Base-by-base conservation (phyloP, 1,139 yeast species). In the Candida glucosophila region DNA sequence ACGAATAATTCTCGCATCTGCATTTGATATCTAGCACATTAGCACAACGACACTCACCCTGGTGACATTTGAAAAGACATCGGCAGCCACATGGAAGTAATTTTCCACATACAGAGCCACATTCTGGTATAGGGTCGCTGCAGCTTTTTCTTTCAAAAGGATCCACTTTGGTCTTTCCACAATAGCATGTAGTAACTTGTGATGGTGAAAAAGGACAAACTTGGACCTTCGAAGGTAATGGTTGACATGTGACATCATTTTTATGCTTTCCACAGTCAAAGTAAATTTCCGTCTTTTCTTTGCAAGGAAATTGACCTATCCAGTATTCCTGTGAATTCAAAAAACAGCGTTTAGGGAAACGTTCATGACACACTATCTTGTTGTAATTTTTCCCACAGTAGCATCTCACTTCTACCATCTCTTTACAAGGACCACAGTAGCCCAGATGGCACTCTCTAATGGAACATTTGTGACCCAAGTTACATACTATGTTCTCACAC, bases 121-220 rank as follows among this genome's bases (percentile, higher is more conserved):
- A 86, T 11, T 75, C 73, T 2, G 94, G 90, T 20, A 83, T 66
- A 0, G 85, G 77, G 37, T 82, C 95, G 2, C 80, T 62, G 50
- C 95, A 83, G 17, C 65, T 55, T 1, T 43, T 41, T 38, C 96
- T 62, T 5, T 38, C 31, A 6, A 37, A 15, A 3, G 41, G 27
- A 5, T 40, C 44, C 7, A 48, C 42, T n/a, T 32, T 30, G 4
- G 62, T 65, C 49, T 40, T 61, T 2, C 95, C 95, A 62, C 96
- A 86, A 21, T 80, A 81, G 49, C 96, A 86, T 1, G 73, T 67
- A 14, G 61, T 70, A 14, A 76, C 50, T 2, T 54, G 41, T 8
- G 60, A 55, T 0, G 95, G 94, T 4, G 80, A 63, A 29, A 59
- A 57, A 11, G 78, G 79, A 49, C 96, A 86, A 16, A 42, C 47